Evolutionary conservation across 495 filamentous ascomycete species (phyloP).

Genomic region (Aspergillus campestris): DNA sequence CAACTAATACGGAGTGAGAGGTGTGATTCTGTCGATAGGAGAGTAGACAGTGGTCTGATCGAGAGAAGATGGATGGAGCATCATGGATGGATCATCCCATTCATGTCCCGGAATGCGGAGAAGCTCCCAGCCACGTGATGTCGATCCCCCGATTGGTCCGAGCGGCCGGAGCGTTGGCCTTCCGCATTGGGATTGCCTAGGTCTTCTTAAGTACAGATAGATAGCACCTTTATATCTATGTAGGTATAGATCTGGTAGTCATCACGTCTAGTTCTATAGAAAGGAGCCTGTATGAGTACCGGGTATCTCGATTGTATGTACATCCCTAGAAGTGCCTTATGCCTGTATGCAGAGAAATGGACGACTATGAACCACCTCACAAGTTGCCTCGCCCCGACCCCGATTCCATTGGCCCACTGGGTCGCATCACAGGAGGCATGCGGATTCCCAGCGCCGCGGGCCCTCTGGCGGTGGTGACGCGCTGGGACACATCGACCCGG

Average conservation of each 20-base stretch:
- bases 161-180: no score
- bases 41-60: not conserved
- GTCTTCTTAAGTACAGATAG: no score
- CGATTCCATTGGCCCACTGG: slow-evolving; percentile 8
- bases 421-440: slow-evolving; percentile 34
- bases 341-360: no score
- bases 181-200: no score
- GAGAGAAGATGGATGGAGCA: slow-evolving; percentile 5
- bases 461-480: slow-evolving; percentile 13
- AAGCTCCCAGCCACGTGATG: slow-evolving; percentile 1
- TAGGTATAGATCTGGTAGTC: no score
- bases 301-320: no score
- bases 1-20: not conserved
- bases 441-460: slow-evolving; percentile 28
- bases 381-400: slow-evolving; percentile 26
- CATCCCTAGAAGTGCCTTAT: no score
- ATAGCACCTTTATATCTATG: no score
- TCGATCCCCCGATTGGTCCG: no score
- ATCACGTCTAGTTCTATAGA: no score
- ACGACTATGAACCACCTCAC: slow-evolving; percentile 5
- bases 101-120: slow-evolving; percentile 13
- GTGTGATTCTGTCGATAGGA: not conserved
- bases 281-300: no score
- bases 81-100: not conserved
- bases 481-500: slow-evolving; percentile 57